These are phyloP conservation scores for Phanerodontia chrysosporium DNA, from an alignment of 768 basidiomycete species.

Conservation along the genomic window DNA sequence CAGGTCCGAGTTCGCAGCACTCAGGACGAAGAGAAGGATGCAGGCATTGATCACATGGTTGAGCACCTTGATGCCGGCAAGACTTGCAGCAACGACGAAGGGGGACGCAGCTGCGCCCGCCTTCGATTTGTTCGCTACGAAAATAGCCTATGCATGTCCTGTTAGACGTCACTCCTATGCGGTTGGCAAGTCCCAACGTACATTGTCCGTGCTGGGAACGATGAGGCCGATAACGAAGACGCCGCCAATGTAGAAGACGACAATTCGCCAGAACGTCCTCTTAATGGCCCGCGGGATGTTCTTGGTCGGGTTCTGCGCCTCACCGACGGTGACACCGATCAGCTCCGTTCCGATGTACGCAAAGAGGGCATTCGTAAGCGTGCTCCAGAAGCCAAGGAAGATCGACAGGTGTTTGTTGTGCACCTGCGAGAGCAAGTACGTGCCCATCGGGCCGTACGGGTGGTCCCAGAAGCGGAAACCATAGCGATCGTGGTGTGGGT, in stretches of 20 bases:
- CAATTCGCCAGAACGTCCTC: conserved; percentile 56
- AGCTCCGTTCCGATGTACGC: conserved; percentile 75
- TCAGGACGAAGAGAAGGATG: conserved; percentile 62
- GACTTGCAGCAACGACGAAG: conserved; percentile 49
- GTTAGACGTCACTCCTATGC: background rate
- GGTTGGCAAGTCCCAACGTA: conserved; percentile 18
- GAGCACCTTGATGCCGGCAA: conserved; percentile 54
- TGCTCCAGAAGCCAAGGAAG: conserved; percentile 71
- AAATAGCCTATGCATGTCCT: conserved; percentile 24
- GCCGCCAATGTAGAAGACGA: conserved; percentile 64
- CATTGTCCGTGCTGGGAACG: conserved; percentile 55
- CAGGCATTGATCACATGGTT: conserved; percentile 63
- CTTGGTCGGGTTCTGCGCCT: conserved; percentile 68
- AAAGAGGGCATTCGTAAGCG: conserved; percentile 68
- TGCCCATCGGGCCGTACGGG: conserved; percentile 55
- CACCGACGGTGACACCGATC: conserved; percentile 57
- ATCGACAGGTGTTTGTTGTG: conserved; percentile 45
- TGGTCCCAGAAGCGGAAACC: conserved; percentile 40
- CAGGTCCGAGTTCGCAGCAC: conserved; percentile 59
- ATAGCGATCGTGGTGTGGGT: conserved; percentile 29
- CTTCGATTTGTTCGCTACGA: conserved; percentile 35
- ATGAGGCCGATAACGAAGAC: conserved; percentile 71
- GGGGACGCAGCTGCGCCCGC: conserved; percentile 57
- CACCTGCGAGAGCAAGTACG: conserved; percentile 45
- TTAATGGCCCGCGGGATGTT: conserved; percentile 71